phyloP scores from a whole-genome alignment of 768 basidiomycete genomes.

The Collybia sordida region DNA sequence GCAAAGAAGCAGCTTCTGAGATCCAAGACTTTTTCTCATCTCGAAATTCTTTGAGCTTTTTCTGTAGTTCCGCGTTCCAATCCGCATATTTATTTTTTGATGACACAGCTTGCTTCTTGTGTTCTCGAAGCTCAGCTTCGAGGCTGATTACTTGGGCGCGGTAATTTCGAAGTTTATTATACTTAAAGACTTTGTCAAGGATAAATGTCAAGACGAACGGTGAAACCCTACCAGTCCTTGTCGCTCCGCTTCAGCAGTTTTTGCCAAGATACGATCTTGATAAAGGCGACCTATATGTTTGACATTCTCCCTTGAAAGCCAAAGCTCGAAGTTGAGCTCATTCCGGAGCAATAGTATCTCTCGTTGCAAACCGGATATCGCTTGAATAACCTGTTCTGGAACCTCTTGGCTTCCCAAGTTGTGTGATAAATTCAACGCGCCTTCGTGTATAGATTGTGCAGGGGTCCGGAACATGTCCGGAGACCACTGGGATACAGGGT shows the following conservation, averaged over 20 bases:
- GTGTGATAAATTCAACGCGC: constrained; percentile 5
- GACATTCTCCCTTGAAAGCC: constrained; percentile 79
- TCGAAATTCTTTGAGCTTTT: constrained; percentile 69
- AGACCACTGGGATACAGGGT: constrained; percentile 55
- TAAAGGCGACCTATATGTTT: constrained; percentile 82
- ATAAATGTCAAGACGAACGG: not conserved
- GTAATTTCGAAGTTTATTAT: constrained; percentile 80
- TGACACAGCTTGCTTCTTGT: constrained; percentile 69
- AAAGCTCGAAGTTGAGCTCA: constrained; percentile 84
- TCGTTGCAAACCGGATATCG: constrained; percentile 70
- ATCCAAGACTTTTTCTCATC: constrained; percentile 82
- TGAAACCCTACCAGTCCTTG: constrained; percentile 68
- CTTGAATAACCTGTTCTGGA: constrained; percentile 55
- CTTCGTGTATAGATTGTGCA: constrained; percentile 23
- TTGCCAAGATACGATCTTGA: constrained; percentile 68
- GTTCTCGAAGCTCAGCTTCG: constrained; percentile 68
- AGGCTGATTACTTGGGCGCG: constrained; percentile 65
- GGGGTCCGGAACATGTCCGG: constrained; percentile 38
- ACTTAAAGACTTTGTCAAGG: constrained; percentile 37
- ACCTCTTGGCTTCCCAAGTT: constrained; percentile 18
- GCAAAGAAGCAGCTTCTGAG: constrained; percentile 63
- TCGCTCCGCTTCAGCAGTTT: constrained; percentile 76
- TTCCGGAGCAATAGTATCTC: constrained; percentile 74
- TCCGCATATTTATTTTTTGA: constrained; percentile 80
- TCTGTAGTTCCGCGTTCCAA: constrained; percentile 82